These are phyloP conservation scores for Ogataea paraovalis DNA, from an alignment of 805 yeast genomes.

Conservation along the genomic window DNA sequence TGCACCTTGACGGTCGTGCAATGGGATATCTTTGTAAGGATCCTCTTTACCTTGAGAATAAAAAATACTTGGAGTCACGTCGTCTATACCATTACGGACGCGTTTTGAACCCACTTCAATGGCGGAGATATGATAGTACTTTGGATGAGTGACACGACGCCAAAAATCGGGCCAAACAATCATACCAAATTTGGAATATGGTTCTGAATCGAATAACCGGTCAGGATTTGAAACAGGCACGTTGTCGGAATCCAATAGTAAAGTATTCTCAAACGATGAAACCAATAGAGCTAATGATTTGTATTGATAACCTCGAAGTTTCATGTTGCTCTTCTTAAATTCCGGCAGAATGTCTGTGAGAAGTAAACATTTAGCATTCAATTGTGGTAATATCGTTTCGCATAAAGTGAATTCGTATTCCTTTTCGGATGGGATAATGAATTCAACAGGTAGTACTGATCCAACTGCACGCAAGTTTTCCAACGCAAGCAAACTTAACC, in stretches of 20 bases:
- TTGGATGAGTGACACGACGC: conserved; percentile 53
- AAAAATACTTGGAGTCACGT: conserved; percentile 21
- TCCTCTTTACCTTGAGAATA: conserved; percentile 13
- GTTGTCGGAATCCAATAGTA: conserved; percentile 52
- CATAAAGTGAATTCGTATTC: conserved; percentile 46
- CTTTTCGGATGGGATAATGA: conserved; percentile 41
- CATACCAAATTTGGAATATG: conserved; percentile 49
- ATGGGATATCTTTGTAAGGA: conserved; percentile 32
- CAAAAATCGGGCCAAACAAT: conserved; percentile 61
- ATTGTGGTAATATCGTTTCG: conserved; percentile 36
- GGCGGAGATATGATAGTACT: conserved; percentile 43
- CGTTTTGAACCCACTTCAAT: conserved; percentile 29
- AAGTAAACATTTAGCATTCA: conserved; percentile 59
- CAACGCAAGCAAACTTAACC: conserved; percentile 55
- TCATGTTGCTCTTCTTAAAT: conserved; percentile 17
- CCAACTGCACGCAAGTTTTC: conserved; percentile 44
- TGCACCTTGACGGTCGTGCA: conserved; percentile 49
- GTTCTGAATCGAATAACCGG: conserved; percentile 48
- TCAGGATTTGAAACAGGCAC: conserved; percentile 48
- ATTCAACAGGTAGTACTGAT: conserved; percentile 45
- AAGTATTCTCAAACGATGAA: conserved; percentile 49
- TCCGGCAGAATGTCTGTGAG: conserved; percentile 48
- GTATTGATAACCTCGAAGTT: conserved; percentile 45
- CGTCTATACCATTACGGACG: conserved; percentile 29
- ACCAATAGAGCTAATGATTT: conserved; percentile 46